Conservation (phyloP, 75 land plant genomes). For the Isoetes taiwanensis region DNA sequence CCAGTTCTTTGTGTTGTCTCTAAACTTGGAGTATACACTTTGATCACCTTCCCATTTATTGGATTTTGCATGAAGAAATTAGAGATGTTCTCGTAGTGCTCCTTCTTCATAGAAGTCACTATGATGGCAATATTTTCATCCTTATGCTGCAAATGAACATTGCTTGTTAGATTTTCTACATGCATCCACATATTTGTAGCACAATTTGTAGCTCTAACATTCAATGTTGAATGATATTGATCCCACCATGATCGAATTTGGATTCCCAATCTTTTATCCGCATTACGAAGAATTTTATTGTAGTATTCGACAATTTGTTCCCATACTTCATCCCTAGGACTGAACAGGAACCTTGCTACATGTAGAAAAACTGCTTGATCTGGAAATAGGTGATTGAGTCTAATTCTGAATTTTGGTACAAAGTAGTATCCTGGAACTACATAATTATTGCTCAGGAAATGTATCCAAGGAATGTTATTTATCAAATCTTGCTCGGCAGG, state of each 20-base stretch:
- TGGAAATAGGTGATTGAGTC: conserved; percentile 10
- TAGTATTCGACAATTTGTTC: conserved; percentile 2
- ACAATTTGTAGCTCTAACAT: neutral
- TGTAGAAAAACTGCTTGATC: conserved; percentile 13
- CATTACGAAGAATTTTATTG: neutral
- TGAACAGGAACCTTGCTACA: conserved; percentile 7
- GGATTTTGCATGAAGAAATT: neutral
- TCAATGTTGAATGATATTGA: neutral
- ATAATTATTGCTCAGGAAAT: conserved; percentile 4
- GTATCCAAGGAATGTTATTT: conserved; percentile 1
- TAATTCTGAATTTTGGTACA: conserved; percentile 4
- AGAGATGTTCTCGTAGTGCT: conserved; percentile 1
- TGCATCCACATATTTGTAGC: neutral
- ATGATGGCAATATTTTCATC: too few relatives aligned
- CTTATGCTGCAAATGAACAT: too few relatives aligned
- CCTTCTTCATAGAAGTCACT: conserved; percentile 1
- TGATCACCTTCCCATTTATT: neutral
- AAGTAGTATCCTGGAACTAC: conserved; percentile 13
- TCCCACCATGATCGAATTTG: conserved; percentile 7
- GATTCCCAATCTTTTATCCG: conserved; percentile 8
- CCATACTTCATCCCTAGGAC: conserved; percentile 9
- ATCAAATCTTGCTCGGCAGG: conserved; percentile 5
- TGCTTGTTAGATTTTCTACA: too few relatives aligned
- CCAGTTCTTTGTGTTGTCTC: conserved; percentile 9
- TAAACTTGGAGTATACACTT: neutral